Base-by-base conservation (phyloP, 176 grass and related monocot genomes). In the Oryza glaberrima region DNA sequence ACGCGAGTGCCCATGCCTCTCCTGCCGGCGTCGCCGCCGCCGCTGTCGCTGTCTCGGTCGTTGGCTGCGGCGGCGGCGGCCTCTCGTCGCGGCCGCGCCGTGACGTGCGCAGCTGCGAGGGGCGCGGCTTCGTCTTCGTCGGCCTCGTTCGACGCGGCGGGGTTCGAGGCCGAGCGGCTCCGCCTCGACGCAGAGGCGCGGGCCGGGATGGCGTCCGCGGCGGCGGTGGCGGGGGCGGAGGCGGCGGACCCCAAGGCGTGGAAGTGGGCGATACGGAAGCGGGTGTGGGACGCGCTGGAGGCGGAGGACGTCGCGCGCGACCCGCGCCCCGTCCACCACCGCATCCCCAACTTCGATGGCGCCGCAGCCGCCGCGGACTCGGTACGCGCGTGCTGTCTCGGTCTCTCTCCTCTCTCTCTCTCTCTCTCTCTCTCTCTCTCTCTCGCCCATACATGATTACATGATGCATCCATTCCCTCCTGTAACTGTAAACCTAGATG, bases 321-420 rank as follows among this genome's bases (percentile, higher is more conserved):
- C 75, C 96, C 96, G 51, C 93, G 89, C 15, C 93, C 96, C 19
- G 93, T 95, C 49, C 96, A 98, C 88, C 96, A 98, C 85, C 96
- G 91, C 65, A 98, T 98, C 81, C 93, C 96, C 86, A 98, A 95
- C 72, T 98, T 98, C 76, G 88, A 83, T 43, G 86, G 96, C 43
- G 91, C 93, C 13, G 89, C 81, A 10, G 65, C 73, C 3, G 96
- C 93, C 17, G 93, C 93, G 3, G 89, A 94, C 6, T 67, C 80
- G 77, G 91, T 98, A 48, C 56, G n/a, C 23, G 6, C 83, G 35
- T 36, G 35, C 35, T 36, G 35, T 36, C 35, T 36, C 35, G 35
- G 35, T 36, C 35, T 36, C 35, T 35, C 34, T 38, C 14, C 45
- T 4, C 6, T 23, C n/a, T 28, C 28, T 28, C 26, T 28, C 26